phyloP scores from a whole-genome alignment of 2,329 filamentous ascomycete genomes.

The Aspergillus pseudoterreus region DNA sequence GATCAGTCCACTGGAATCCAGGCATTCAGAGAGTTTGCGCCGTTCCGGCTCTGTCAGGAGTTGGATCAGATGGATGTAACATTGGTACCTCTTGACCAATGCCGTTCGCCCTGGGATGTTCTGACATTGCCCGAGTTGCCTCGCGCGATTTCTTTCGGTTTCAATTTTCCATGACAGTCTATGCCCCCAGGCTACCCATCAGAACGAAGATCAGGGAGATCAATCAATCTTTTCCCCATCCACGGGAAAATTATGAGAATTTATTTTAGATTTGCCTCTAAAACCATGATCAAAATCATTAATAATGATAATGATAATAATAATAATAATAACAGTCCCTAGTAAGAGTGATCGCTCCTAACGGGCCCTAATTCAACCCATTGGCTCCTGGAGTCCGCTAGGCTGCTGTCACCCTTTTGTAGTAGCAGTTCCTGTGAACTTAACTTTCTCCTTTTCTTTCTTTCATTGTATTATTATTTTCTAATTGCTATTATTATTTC shows the following conservation, averaged over 20 bases:
- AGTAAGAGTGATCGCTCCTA: slow-evolving; percentile 2
- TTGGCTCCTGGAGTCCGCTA: slow-evolving; percentile 24
- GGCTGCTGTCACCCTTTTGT: slow-evolving; percentile 22
- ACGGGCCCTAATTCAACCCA: slow-evolving; percentile 8
- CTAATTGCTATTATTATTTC: background rate
- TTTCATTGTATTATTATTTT: background rate
- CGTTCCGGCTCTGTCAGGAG: slow-evolving; percentile 17
- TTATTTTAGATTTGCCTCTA: background rate
- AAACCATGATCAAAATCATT: background rate
- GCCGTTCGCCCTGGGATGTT: slow-evolving; percentile 21
- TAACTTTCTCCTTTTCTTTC: slow-evolving; percentile 2
- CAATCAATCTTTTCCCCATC: background rate
- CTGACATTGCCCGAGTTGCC: slow-evolving; percentile 15
- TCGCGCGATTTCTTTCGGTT: slow-evolving; percentile 5
- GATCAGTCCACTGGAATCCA: slow-evolving; percentile 16
- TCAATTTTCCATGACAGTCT: slow-evolving; percentile 14
- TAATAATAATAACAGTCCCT: background rate
- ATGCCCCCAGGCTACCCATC: slow-evolving; percentile 2
- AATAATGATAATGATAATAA: background rate
- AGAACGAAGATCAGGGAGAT: background rate
- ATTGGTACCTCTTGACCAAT: slow-evolving; percentile 24
- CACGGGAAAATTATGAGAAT: background rate
- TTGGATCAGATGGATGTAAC: slow-evolving; percentile 25
- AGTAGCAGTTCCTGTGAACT: background rate
- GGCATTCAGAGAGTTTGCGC: slow-evolving; percentile 23